A percentile compares a stretch with the other conserved stretches of the same genome.
These are phyloP conservation scores for Epicoccum nigrum DNA, from an alignment of 2,329 filamentous ascomycete genomes.

Conservation along the genomic window DNA sequence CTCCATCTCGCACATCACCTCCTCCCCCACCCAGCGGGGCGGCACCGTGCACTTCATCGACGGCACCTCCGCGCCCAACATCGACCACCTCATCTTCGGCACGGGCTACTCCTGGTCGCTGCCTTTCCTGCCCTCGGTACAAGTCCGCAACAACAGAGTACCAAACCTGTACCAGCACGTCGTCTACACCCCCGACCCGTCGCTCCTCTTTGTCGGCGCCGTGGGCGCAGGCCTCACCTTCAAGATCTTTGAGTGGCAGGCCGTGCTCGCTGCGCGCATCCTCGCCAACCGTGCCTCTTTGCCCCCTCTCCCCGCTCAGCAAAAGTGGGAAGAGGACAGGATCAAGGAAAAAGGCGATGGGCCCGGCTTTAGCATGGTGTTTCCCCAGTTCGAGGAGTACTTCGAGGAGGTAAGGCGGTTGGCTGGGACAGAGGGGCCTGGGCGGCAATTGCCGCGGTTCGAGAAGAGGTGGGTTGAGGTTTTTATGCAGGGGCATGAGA, in stretches of 20 bases:
- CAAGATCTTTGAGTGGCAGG: slow-evolving; percentile 73
- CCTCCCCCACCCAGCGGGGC: slow-evolving; percentile 39
- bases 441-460: slow-evolving; percentile 54
- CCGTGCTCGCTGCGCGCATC: slow-evolving; percentile 65
- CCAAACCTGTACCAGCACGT: slow-evolving; percentile 64
- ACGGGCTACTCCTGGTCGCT: slow-evolving; percentile 71
- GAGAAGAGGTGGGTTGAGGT: slow-evolving; percentile 55
- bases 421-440: slow-evolving; percentile 54
- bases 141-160: slow-evolving; percentile 61
- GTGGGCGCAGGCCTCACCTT: slow-evolving; percentile 62
- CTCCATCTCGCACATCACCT: slow-evolving; percentile 56
- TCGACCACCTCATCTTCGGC: slow-evolving; percentile 70
- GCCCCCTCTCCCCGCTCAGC: slow-evolving; percentile 58
- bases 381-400: slow-evolving; percentile 68
- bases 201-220: slow-evolving; percentile 64
- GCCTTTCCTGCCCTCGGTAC: slow-evolving; percentile 59
- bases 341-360: slow-evolving; percentile 63
- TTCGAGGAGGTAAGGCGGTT: slow-evolving; percentile 63
- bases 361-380: slow-evolving; percentile 61
- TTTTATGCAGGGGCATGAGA: slow-evolving; percentile 62
- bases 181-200: slow-evolving; percentile 61
- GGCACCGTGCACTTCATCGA: slow-evolving; percentile 65
- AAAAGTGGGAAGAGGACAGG: slow-evolving; percentile 63
- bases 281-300: slow-evolving; percentile 61
- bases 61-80: slow-evolving; percentile 57